Base-by-base conservation (phyloP, 805 yeast species). In the Candida adriatica region DNA sequence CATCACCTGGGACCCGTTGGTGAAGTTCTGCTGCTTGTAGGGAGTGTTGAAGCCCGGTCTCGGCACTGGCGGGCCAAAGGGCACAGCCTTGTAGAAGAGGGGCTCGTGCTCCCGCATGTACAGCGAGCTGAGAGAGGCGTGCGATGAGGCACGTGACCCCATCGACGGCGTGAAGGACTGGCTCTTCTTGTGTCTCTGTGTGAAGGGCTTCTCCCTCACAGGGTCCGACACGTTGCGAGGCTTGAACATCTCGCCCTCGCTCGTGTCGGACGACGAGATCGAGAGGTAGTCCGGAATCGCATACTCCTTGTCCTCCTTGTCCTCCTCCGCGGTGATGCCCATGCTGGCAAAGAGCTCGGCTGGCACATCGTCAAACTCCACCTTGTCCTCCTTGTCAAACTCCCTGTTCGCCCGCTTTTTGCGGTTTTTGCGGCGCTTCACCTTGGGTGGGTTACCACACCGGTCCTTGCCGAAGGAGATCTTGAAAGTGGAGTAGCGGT, bases 381-480 rank as follows among this genome's bases (percentile, higher is more conserved):
- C 38, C 25, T 30, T 26, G 2, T 26, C 4, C 7, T 24, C 30
- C 19, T 32, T 31, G 18, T 30, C 29, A 17, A 19, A 13, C 13
- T 19, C 20, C 18, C 17, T 24, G 9, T 8, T 13, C 25, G n/a
- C 29, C 15, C 18, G 33, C 26, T 53, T 34, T 38, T 46, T 41
- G 30, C 34, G 50, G 47, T 41, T 59, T 50, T 51, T 63, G 49
- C 46, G 59, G 41, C 56, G 60, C 49, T 46, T 66, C 34, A 51
- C 47, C 58, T 71, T 80, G 37, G 75, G 79, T 19, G 71, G 84
- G 48, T 80, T 80, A 3, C 81, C 94, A 60, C 94, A 82, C 49
- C 94, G 66, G 56, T 82, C 94, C 46, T 79, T 79, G 27, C 86
- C 94, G 55, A 68, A 82, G 30, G 73, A 70, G 27, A 82, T 73